Evolutionary conservation across 2,329 filamentous ascomycete genomes (phyloP).

Genomic region (Colletotrichum simmondsii): DNA sequence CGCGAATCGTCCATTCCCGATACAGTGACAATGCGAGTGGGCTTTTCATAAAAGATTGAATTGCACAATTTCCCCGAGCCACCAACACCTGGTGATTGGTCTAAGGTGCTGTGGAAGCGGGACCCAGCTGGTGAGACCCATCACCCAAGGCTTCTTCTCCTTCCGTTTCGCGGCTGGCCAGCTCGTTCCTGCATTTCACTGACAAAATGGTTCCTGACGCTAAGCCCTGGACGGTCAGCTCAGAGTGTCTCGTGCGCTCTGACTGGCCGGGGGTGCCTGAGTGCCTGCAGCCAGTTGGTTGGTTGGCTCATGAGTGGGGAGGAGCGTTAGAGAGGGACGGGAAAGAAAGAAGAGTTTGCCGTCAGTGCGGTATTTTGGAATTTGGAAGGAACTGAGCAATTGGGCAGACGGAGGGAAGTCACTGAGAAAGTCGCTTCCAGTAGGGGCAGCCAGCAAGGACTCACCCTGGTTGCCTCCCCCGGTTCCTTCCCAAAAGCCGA

Average conservation of each 20-base stretch:
- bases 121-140: neutral
- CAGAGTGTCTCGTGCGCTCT: neutral
- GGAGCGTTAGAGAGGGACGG: neutral
- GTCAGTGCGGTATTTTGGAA: constrained; percentile 18
- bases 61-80: constrained; percentile 32
- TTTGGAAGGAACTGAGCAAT: neutral
- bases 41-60: constrained; percentile 30
- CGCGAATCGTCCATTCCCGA: constrained; percentile 15
- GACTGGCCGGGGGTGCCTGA: neutral
- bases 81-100: constrained; percentile 10
- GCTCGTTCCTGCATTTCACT: constrained; percentile 12
- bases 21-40: constrained; percentile 7
- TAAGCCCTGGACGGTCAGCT: constrained; percentile 25
- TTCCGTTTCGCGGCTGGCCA: neutral
- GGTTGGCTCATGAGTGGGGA: neutral
- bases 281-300: neutral
- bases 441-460: neutral
- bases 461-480: neutral
- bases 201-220: constrained; percentile 23
- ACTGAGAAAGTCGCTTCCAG: neutral
- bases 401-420: neutral
- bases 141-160: neutral
- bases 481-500: neutral
- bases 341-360: neutral
- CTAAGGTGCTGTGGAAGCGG: neutral